phyloP scores from a whole-genome alignment of 257 asterid species.

The Striga asiatica region DNA sequence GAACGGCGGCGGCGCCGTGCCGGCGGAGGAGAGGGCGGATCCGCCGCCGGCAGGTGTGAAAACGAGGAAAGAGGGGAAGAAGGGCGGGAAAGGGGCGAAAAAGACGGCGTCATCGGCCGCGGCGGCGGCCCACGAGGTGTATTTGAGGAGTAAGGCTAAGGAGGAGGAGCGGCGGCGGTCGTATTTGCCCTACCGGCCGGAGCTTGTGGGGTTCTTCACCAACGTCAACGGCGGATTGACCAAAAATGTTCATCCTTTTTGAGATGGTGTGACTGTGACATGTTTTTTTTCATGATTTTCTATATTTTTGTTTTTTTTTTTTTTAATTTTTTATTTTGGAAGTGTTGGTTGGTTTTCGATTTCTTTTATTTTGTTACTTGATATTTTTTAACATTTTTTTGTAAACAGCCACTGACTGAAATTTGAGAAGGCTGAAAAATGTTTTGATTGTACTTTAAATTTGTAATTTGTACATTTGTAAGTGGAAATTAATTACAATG shows the following conservation, averaged over 20 bases:
- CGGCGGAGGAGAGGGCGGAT: constrained; percentile 16
- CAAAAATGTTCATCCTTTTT: constrained; percentile 73
- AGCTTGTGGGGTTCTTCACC: constrained; percentile 69
- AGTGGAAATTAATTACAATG: too few relatives aligned
- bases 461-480: too few relatives aligned
- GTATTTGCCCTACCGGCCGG: constrained; percentile 82
- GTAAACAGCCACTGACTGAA: too few relatives aligned
- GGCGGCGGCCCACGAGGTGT: constrained; percentile 60
- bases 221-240: constrained; percentile 62
- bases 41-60: background rate
- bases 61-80: constrained; percentile 24
- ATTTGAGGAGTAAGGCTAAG: constrained; percentile 59
- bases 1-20: constrained; percentile 23
- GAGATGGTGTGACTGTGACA: too few relatives aligned
- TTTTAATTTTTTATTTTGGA: background rate
- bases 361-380: too few relatives aligned
- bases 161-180: constrained; percentile 49
- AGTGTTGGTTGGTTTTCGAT: too few relatives aligned
- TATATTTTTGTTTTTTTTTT: too few relatives aligned
- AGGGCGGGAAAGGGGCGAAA: constrained; percentile 21
- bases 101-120: too few relatives aligned
- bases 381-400: too few relatives aligned
- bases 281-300: too few relatives aligned
- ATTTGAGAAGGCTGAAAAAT: too few relatives aligned
- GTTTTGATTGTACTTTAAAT: too few relatives aligned